Evolutionary conservation across 2,329 filamentous ascomycete species (phyloP).

Genomic region (Curvularia hawaiiensis): DNA sequence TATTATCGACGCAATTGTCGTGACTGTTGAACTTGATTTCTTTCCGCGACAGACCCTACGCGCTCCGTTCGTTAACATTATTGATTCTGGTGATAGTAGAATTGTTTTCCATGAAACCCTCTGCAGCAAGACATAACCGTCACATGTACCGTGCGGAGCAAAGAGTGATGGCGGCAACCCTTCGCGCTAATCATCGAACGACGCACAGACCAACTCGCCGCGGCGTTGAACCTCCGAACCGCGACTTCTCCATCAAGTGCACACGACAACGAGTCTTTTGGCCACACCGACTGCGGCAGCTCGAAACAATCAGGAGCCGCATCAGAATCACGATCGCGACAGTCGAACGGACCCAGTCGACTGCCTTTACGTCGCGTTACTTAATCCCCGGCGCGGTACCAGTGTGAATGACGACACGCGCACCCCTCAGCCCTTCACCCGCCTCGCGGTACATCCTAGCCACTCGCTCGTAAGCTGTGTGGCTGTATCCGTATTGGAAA

Average conservation of each 20-base stretch:
- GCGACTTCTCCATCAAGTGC: constrained; percentile 21
- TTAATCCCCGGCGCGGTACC: constrained; percentile 12
- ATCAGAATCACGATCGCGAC: background rate
- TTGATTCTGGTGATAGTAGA: background rate
- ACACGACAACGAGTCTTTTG: constrained; percentile 29
- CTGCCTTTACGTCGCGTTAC: background rate
- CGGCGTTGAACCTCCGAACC: constrained; percentile 13
- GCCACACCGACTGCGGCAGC: constrained; percentile 16
- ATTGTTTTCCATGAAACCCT: background rate
- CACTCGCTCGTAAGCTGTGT: constrained; percentile 2
- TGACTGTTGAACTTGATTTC: background rate
- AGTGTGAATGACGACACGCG: constrained; percentile 31
- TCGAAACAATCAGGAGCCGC: background rate
- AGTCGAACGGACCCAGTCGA: background rate
- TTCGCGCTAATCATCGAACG: background rate
- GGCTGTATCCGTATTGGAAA: constrained; percentile 9
- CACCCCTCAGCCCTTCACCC: constrained; percentile 20
- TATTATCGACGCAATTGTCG: background rate
- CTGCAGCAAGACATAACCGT: no score
- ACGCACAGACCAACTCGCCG: constrained; percentile 16
- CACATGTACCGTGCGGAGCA: background rate
- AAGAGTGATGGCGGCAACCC: background rate
- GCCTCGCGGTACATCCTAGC: constrained; percentile 25
- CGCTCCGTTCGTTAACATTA: background rate
- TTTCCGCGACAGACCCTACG: background rate